phyloP scores from a whole-genome alignment of 768 basidiomycete genomes.

The Suillus variegatus region DNA sequence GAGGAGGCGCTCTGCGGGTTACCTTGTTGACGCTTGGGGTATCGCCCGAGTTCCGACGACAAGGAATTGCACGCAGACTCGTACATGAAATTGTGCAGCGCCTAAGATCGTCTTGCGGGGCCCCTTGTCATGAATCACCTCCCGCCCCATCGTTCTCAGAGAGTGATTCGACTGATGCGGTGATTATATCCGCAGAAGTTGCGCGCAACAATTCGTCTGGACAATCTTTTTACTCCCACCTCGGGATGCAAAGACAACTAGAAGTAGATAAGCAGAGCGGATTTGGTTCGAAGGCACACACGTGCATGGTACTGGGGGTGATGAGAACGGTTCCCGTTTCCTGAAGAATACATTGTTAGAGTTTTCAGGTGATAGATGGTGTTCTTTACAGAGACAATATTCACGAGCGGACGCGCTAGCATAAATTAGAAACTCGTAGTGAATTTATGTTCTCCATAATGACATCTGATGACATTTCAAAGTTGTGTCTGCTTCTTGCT shows the following conservation, averaged over 20 bases:
- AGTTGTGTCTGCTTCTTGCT: not conserved
- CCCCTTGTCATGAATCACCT: not conserved
- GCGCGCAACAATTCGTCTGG: slow-evolving; percentile 26
- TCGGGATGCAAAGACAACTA: slow-evolving; percentile 30
- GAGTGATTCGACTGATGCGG: slow-evolving; percentile 14
- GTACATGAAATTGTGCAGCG: slow-evolving; percentile 30
- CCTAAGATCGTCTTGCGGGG: slow-evolving; percentile 17
- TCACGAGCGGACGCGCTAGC: not conserved
- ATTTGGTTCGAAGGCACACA: slow-evolving; percentile 21
- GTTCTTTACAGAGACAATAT: not conserved
- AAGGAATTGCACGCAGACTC: slow-evolving; percentile 30
- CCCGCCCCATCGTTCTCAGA: not conserved
- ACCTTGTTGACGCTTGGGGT: slow-evolving; percentile 35
- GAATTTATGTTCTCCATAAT: not conserved
- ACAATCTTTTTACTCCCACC: slow-evolving; percentile 27
- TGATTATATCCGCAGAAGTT: slow-evolving; percentile 31
- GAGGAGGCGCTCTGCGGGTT: slow-evolving; percentile 15
- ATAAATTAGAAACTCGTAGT: not conserved
- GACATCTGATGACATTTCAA: not conserved
- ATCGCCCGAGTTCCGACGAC: slow-evolving; percentile 26
- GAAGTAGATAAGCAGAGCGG: slow-evolving; percentile 11
- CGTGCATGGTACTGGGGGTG: slow-evolving; percentile 28
- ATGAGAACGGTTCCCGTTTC: slow-evolving; percentile 9
- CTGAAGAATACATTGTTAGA: not conserved
- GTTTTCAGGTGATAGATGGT: not conserved